Evolutionary conservation across 2,329 filamentous ascomycete genomes (phyloP).

Genomic region (Fusarium sp.): DNA sequence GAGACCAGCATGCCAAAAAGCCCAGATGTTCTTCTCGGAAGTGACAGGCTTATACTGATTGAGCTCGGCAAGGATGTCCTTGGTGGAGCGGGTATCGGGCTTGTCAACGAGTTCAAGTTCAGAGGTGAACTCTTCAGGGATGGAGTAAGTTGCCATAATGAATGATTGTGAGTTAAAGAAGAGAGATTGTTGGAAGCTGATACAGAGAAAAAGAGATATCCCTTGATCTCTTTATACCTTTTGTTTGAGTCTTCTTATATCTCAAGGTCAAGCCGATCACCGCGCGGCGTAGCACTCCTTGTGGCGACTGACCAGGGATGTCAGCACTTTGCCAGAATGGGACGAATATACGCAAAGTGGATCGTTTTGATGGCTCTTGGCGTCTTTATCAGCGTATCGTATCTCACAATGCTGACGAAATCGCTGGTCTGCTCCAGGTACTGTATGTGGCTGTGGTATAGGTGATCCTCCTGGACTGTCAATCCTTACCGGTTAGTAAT

Average conservation of each 20-base stretch:
- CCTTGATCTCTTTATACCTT: slow-evolving; percentile 2
- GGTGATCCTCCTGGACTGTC: neutral
- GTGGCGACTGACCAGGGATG: neutral
- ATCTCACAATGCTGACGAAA: slow-evolving; percentile 4
- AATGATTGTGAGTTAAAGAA: neutral
- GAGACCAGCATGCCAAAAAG: slow-evolving; percentile 56
- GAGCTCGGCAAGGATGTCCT: slow-evolving; percentile 48
- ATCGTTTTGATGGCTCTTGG: neutral
- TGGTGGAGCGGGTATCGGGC: slow-evolving; percentile 46
- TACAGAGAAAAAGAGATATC: neutral
- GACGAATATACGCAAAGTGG: slow-evolving; percentile 14
- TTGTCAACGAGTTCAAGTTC: slow-evolving; percentile 22
- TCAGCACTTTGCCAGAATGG: slow-evolving; percentile 14
- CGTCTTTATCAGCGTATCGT: neutral
- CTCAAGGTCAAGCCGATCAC: slow-evolving; percentile 1
- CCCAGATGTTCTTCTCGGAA: slow-evolving; percentile 58
- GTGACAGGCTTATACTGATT: slow-evolving; percentile 45
- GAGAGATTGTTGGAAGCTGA: neutral
- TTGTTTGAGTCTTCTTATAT: neutral
- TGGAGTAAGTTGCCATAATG: slow-evolving; percentile 10
- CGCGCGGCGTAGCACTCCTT: neutral
- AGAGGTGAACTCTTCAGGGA: slow-evolving; percentile 15
- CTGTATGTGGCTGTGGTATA: neutral
- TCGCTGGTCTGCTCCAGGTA: neutral
- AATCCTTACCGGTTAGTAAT: neutral